Conservation (phyloP, 73 alveolate genomes). For the Halteria grandinella region DNA sequence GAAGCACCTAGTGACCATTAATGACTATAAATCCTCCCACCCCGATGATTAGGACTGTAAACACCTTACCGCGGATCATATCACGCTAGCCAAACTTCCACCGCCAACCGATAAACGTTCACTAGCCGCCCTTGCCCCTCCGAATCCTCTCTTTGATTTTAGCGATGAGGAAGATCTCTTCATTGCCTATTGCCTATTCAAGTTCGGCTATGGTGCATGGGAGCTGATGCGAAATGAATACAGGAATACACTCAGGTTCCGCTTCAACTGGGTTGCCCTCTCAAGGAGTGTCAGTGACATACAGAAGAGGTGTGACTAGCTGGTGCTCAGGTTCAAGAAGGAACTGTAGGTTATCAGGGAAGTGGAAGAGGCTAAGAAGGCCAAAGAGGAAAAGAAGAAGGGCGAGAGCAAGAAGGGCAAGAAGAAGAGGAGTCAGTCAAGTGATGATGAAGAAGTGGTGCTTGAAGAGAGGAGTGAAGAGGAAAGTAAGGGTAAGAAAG, state of each 20-base stretch:
- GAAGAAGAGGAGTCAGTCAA: neutral
- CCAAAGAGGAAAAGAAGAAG: neutral
- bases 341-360: slow-evolving; percentile 56
- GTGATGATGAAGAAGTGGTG: neutral
- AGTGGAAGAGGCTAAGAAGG: slow-evolving; percentile 22
- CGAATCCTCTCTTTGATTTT: slow-evolving; percentile 27
- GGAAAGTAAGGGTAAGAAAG: neutral
- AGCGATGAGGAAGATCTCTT: slow-evolving; percentile 65
- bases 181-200: slow-evolving; percentile 46
- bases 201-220: slow-evolving; percentile 90
- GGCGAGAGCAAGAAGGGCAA: neutral
- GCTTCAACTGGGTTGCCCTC: slow-evolving; percentile 82
- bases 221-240: slow-evolving; percentile 82
- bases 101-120: too few relatives aligned
- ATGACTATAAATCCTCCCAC: neutral
- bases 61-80: slow-evolving; percentile 8
- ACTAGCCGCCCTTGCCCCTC: too few relatives aligned
- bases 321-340: slow-evolving; percentile 77
- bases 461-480: neutral
- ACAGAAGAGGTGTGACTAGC: slow-evolving; percentile 84
- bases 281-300: slow-evolving; percentile 82
- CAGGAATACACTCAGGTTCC: slow-evolving; percentile 71
- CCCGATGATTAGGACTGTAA: slow-evolving; percentile 10
- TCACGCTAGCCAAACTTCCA: neutral
- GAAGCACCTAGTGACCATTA: neutral